A percentile compares a stretch with the other conserved stretches of the same genome.
Conservation (phyloP, 768 basidiomycete species). For the Mycena sanguinolenta region DNA sequence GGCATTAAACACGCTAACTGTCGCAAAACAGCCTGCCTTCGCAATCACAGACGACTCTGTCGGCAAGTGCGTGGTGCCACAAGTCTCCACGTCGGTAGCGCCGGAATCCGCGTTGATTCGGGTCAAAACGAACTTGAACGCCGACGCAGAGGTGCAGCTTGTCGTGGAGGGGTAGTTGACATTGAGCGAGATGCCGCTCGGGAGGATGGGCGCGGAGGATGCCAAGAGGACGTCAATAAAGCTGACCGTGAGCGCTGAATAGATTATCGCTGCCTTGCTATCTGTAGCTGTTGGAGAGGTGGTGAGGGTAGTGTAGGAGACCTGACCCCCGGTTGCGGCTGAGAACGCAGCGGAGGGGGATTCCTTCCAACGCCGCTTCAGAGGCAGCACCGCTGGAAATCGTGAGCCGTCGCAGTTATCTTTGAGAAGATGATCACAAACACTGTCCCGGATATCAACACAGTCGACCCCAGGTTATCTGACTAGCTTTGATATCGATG, state of each 20-base stretch:
- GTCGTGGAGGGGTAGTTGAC: slow-evolving; percentile 60
- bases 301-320: slow-evolving; percentile 65
- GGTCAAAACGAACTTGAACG: slow-evolving; percentile 61
- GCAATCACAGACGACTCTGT: slow-evolving; percentile 56
- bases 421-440: slow-evolving; percentile 38
- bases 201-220: slow-evolving; percentile 53
- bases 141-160: slow-evolving; percentile 52
- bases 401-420: not conserved
- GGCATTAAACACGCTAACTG: slow-evolving; percentile 62
- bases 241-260: slow-evolving; percentile 57
- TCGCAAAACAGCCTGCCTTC: slow-evolving; percentile 53
- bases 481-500: not conserved
- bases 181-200: slow-evolving; percentile 57
- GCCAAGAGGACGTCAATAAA: slow-evolving; percentile 53
- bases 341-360: slow-evolving; percentile 40
- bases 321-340: slow-evolving; percentile 42
- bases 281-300: slow-evolving; percentile 48
- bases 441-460: slow-evolving; percentile 59
- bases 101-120: slow-evolving; percentile 48
- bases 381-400: slow-evolving; percentile 60
- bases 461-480: slow-evolving; percentile 52
- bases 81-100: slow-evolving; percentile 58
- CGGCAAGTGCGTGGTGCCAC: slow-evolving; percentile 58
- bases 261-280: slow-evolving; percentile 55
- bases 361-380: slow-evolving; percentile 62